A percentile compares a stretch with the other conserved stretches of the same genome.
Conservation (phyloP, 306 rosid species). For the Quercus berberidifolia region DNA sequence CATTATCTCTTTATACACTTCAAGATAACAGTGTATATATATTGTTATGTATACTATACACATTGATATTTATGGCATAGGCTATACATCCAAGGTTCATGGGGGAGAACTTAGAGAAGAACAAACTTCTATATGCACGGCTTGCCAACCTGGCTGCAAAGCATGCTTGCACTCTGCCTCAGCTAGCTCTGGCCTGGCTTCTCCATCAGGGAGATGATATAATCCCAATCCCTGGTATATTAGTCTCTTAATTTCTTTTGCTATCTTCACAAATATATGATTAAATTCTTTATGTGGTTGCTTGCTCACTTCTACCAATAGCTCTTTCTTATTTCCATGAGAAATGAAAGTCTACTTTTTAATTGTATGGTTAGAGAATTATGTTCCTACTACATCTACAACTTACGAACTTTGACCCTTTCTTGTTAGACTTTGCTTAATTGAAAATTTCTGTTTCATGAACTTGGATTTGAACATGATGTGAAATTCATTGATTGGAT, state of each 20-base stretch:
- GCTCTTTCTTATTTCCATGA: not conserved
- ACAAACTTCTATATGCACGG: conserved; percentile 43
- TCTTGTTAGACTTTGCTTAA: not conserved
- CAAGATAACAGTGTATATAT: too few relatives aligned
- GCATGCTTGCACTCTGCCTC: conserved; percentile 54
- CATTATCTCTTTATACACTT: too few relatives aligned
- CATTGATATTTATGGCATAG: conserved; percentile 24
- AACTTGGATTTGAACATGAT: not conserved
- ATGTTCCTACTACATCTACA: not conserved
- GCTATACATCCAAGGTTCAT: conserved; percentile 62
- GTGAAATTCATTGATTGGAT: conserved; percentile 9
- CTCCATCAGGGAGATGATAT: conserved; percentile 62
- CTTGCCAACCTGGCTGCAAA: conserved; percentile 45
- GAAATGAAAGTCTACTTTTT: not conserved
- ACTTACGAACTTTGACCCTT: not conserved
- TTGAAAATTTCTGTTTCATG: not conserved
- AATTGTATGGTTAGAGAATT: not conserved
- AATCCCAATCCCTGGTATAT: conserved; percentile 69
- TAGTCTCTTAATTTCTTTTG: not conserved
- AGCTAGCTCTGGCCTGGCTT: conserved; percentile 71
- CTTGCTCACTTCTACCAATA: not conserved
- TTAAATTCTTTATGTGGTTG: not conserved
- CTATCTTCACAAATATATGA: not conserved
- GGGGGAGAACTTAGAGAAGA: conserved; percentile 62
- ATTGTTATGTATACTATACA: conserved; percentile 8